phyloP scores from a whole-genome alignment of 148 eudicot species.

The Arbutus unedo region DNA sequence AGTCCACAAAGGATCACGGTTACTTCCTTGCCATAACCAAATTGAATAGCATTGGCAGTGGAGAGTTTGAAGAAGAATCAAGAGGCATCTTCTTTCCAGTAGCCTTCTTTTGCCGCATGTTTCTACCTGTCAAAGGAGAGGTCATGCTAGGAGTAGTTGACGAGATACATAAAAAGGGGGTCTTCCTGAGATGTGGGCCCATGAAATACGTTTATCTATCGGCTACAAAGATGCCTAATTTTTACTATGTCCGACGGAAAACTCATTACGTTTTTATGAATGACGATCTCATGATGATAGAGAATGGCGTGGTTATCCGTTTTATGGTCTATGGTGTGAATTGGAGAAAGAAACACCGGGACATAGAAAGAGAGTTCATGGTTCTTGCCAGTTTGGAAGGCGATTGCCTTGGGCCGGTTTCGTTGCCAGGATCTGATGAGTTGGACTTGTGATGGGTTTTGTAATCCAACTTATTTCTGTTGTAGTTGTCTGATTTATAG shows the following conservation, averaged over 20 bases:
- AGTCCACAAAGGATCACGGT: slow-evolving; percentile 32
- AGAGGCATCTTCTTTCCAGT: slow-evolving; percentile 26
- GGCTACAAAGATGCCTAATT: slow-evolving; percentile 32
- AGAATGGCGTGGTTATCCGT: slow-evolving; percentile 36
- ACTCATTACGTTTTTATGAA: slow-evolving; percentile 20
- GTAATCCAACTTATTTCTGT: background rate
- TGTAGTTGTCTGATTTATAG: background rate
- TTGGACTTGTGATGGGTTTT: slow-evolving; percentile 20
- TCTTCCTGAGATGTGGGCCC: slow-evolving; percentile 40
- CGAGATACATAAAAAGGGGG: slow-evolving; percentile 23
- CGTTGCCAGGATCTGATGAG: slow-evolving; percentile 39
- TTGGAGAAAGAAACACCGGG: slow-evolving; percentile 29
- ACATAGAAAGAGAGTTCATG: slow-evolving; percentile 23
- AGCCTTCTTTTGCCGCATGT: slow-evolving; percentile 31
- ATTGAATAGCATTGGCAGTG: slow-evolving; percentile 33
- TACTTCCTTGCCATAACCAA: slow-evolving; percentile 46
- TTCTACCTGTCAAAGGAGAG: slow-evolving; percentile 43
- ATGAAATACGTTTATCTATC: slow-evolving; percentile 35
- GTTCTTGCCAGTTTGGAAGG: slow-evolving; percentile 48
- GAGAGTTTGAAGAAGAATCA: slow-evolving; percentile 9
- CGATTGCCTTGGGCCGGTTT: slow-evolving; percentile 46
- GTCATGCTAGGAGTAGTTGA: slow-evolving; percentile 43
- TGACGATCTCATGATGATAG: slow-evolving; percentile 37
- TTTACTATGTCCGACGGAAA: slow-evolving; percentile 16
- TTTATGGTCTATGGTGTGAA: slow-evolving; percentile 37